Evolutionary conservation across 2,329 filamentous ascomycete genomes (phyloP), one percentile per base, ranked within the genome.

Genomic region (Raffaelea ambrosiae): DNA sequence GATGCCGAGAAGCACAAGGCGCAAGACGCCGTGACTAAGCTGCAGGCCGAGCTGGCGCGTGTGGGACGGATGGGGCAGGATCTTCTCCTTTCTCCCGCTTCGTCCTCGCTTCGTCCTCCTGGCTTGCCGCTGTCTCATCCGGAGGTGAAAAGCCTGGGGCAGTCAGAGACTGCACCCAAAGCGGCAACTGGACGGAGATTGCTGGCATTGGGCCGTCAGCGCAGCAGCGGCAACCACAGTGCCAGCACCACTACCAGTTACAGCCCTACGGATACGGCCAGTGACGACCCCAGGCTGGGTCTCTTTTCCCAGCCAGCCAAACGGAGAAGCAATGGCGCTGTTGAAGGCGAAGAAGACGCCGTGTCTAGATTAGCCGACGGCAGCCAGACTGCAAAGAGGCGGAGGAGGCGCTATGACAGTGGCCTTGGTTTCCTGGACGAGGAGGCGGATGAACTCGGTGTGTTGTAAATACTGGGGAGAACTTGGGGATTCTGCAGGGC

Each of bases 361-460:
- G 53, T 55, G 10, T n/a, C 41, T 16, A 20, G 51, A 40, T 44
- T 39, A 23, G 40, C 40, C 20, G 49, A 33, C 19, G 40, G 40
- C 3, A 43, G 44, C 55, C 10, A 44, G 18, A 11, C n/a, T 11
- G n/a, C 13, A 14, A 11, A 16, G 31, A 16, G 23, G 54, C 76
- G 70, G 63, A 65, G 65, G 50, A 68, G 73, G 50, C 66, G 69
- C 49, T 69, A 72, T 53, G 77, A 81, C 58, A 78, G 74, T 47
- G 77, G 76, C 0, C 56, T 81, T 44, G 75, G 74, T 0, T 63
- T 81, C 21, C 53, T 79, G 58, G 74, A 76, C 23, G 76, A 79
- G 56, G 74, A 38, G 8, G 16, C 7, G 18, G 35, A 38, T 7
- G 7, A 29, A 29, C 7, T 7, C 26, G 26, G 13, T 7, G 26